phyloP scores from a whole-genome alignment of 345 rosid genomes.

The Physaria fendleri region DNA sequence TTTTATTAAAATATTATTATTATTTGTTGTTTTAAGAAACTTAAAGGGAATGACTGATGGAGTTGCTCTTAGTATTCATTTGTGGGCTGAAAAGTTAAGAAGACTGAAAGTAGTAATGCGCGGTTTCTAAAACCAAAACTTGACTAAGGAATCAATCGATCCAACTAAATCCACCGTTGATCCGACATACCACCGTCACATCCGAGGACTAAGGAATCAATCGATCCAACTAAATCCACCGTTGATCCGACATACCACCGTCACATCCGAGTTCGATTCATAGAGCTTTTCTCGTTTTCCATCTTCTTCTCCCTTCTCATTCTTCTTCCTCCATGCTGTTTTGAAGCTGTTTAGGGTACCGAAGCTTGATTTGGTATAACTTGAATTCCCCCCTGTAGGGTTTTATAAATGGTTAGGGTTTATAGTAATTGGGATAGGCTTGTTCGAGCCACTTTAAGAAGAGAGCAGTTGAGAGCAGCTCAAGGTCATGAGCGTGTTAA shows the following conservation, averaged over 20 bases:
- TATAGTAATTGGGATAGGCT: constrained; percentile 73
- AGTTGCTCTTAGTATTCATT: no score
- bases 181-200: constrained; percentile 26
- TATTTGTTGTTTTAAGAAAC: no score
- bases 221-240: constrained; percentile 23
- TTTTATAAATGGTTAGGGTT: constrained; percentile 56
- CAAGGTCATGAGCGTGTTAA: constrained; percentile 49
- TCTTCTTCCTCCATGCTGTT: no score
- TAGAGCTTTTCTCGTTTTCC: no score
- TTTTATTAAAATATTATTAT: no score
- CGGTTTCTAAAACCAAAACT: no score
- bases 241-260: constrained; percentile 31
- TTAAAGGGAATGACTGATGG: no score
- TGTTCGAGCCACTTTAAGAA: constrained; percentile 74
- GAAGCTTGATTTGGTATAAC: constrained; percentile 5
- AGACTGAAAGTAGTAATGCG: no score
- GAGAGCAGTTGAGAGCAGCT: constrained; percentile 69
- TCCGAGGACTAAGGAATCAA: constrained; percentile 27
- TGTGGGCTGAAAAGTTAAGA: no score
- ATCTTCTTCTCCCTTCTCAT: no score
- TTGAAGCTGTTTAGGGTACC: constrained; percentile 1
- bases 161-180: constrained; percentile 27
- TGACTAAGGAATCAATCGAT: constrained; percentile 28
- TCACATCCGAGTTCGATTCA: constrained; percentile 20
- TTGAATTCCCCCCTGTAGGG: constrained; percentile 16